Evolutionary conservation across 2,329 filamentous ascomycete genomes (phyloP).

Genomic region (Neocucurbitaria cava): DNA sequence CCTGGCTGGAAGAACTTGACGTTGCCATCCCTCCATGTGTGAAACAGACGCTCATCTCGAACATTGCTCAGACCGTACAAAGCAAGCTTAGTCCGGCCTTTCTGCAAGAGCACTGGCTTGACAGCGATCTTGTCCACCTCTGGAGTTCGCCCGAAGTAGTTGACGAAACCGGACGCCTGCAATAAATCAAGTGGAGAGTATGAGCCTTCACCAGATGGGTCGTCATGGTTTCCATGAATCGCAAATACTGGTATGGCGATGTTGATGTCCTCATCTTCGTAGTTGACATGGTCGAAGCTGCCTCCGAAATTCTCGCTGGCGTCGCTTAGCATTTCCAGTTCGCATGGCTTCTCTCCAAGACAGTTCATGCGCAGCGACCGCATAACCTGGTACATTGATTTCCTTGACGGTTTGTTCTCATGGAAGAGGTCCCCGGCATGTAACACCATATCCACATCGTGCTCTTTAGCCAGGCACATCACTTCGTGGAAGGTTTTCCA

Average conservation of each 20-base stretch:
- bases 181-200: constrained; percentile 89
- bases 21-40: constrained; percentile 89
- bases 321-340: constrained; percentile 93
- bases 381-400: constrained; percentile 98
- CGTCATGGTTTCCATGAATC: constrained; percentile 98
- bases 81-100: constrained; percentile 89
- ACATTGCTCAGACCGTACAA: constrained; percentile 96
- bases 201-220: constrained; percentile 95
- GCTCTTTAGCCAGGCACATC: constrained; percentile 82
- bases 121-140: constrained; percentile 93
- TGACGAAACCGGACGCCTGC: constrained; percentile 88
- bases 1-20: constrained; percentile 92
- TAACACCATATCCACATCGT: constrained; percentile 97
- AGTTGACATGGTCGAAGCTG: constrained; percentile 93
- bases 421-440: constrained; percentile 96
- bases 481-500: constrained; percentile 97
- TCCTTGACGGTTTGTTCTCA: constrained; percentile 95
- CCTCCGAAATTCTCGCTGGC: constrained; percentile 87
- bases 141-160: constrained; percentile 92
- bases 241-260: constrained; percentile 97
- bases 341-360: constrained; percentile 92
- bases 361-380: constrained; percentile 91
- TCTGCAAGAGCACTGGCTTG: constrained; percentile 91
- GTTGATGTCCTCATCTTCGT: constrained; percentile 97
- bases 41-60: constrained; percentile 90